Evolutionary conservation across 306 rosid species (phyloP).

Genomic region (Vigna nakashimae): DNA sequence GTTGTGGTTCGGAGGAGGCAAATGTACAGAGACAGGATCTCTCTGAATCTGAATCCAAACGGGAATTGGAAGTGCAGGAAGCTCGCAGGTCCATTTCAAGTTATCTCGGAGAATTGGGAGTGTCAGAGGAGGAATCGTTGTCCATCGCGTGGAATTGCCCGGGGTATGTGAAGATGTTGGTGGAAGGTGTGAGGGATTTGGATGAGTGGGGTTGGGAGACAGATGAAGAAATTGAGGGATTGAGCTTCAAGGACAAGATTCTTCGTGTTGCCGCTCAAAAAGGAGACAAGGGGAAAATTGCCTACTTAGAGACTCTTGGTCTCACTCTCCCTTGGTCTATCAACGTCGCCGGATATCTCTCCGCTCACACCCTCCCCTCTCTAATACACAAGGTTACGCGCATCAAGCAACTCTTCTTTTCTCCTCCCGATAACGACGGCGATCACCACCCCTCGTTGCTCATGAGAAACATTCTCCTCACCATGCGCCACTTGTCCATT

Average conservation of each 20-base stretch:
- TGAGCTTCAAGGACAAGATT: conserved; percentile 67
- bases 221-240: conserved; percentile 24
- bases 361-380: conserved; percentile 60
- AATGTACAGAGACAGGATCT: not conserved
- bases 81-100: conserved; percentile 65
- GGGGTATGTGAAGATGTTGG: conserved; percentile 65
- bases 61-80: conserved; percentile 41
- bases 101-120: conserved; percentile 60
- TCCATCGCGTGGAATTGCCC: conserved; percentile 63
- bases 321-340: conserved; percentile 79
- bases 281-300: conserved; percentile 83
- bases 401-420: conserved; percentile 76
- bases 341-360: conserved; percentile 74
- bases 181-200: conserved; percentile 75
- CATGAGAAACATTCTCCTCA: conserved; percentile 65
- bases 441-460: not conserved
- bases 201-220: conserved; percentile 60
- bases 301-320: conserved; percentile 78
- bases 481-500: conserved; percentile 76
- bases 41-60: not conserved
- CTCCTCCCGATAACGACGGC: conserved; percentile 46
- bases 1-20: conserved; percentile 20
- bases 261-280: conserved; percentile 62
- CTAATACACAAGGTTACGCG: conserved; percentile 72
- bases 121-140: conserved; percentile 59